Conservation (phyloP, 2,329 filamentous ascomycete species). For the Boeremia exigua region DNA sequence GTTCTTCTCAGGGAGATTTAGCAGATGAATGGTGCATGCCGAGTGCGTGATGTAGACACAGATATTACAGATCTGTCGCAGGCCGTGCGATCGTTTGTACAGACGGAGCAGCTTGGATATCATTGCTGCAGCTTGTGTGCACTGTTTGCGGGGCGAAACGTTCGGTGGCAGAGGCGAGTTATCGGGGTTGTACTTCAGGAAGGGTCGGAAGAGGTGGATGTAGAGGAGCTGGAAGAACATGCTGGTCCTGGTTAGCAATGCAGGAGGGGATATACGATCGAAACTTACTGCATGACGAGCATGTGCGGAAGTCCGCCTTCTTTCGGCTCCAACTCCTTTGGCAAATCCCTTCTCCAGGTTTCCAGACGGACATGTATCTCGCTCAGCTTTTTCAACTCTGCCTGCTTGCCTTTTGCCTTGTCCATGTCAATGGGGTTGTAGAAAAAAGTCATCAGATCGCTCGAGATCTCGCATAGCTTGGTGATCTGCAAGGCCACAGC, state of each 20-base stretch:
- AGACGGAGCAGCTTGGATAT: conserved; percentile 94
- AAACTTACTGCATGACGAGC: conserved; percentile 81
- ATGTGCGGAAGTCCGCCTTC: conserved; percentile 90
- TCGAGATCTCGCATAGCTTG: conserved; percentile 89
- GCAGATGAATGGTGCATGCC: conserved; percentile 90
- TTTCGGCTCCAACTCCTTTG: conserved; percentile 84
- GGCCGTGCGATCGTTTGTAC: conserved; percentile 89
- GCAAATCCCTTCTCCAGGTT: conserved; percentile 83
- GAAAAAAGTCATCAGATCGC: conserved; percentile 86
- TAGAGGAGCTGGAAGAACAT: conserved; percentile 98
- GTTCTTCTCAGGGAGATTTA: conserved; percentile 92
- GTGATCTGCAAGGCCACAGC: conserved; percentile 76
- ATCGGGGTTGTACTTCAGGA: conserved; percentile 84
- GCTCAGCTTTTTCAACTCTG: conserved; percentile 89
- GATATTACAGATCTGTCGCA: conserved; percentile 95
- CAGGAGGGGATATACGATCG: background rate
- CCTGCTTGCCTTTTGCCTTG: conserved; percentile 72
- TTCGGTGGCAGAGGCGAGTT: conserved; percentile 84
- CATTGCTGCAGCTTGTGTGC: conserved; percentile 84
- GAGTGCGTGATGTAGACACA: conserved; percentile 95
- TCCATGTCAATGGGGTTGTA: conserved; percentile 77
- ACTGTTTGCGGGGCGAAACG: conserved; percentile 88
- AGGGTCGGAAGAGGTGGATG: conserved; percentile 94
- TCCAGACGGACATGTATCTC: conserved; percentile 90
- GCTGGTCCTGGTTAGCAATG: conserved; percentile 57